Evolutionary conservation across 2,329 filamentous ascomycete genomes (phyloP).

Genomic region (Paramyrothecium sp.): DNA sequence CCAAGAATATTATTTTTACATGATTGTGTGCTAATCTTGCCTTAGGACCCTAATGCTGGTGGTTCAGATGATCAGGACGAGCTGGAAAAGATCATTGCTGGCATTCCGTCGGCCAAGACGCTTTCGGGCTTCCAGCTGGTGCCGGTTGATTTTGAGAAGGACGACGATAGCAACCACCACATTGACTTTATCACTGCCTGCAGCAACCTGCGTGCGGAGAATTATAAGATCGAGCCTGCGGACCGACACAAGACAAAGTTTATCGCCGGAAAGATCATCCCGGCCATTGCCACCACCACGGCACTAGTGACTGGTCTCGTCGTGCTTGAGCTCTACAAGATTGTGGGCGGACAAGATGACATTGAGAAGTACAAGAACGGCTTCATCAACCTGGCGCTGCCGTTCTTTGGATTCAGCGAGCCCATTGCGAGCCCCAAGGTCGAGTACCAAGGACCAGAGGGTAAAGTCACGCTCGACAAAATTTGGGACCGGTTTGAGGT

Average conservation of each 20-base stretch:
- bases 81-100: slow-evolving; percentile 67
- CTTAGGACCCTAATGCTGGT: slow-evolving; percentile 75
- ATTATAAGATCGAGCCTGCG: slow-evolving; percentile 93
- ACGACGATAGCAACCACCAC: slow-evolving; percentile 96
- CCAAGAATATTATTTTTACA: background rate
- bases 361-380: slow-evolving; percentile 99
- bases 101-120: slow-evolving; percentile 75
- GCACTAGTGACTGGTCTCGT: slow-evolving; percentile 93
- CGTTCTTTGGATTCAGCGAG: slow-evolving; percentile 98
- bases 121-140: slow-evolving; percentile 85
- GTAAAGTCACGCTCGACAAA: slow-evolving; percentile 85
- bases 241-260: slow-evolving; percentile 99
- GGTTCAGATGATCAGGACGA: slow-evolving; percentile 73
- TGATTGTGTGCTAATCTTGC: slow-evolving; percentile 4
- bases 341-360: slow-evolving; percentile 93
- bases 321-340: slow-evolving; percentile 91
- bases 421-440: slow-evolving; percentile 93
- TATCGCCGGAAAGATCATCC: slow-evolving; percentile 99
- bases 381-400: slow-evolving; percentile 92
- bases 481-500: slow-evolving; percentile 98
- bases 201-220: slow-evolving; percentile 93
- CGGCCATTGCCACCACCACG: slow-evolving; percentile 95
- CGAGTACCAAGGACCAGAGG: slow-evolving; percentile 76
- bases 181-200: slow-evolving; percentile 99
- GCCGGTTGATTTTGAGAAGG: slow-evolving; percentile 97